These are phyloP conservation scores for Ustilago esculenta DNA, from an alignment of 1,284 basidiomycete species.

Conservation along the genomic window DNA sequence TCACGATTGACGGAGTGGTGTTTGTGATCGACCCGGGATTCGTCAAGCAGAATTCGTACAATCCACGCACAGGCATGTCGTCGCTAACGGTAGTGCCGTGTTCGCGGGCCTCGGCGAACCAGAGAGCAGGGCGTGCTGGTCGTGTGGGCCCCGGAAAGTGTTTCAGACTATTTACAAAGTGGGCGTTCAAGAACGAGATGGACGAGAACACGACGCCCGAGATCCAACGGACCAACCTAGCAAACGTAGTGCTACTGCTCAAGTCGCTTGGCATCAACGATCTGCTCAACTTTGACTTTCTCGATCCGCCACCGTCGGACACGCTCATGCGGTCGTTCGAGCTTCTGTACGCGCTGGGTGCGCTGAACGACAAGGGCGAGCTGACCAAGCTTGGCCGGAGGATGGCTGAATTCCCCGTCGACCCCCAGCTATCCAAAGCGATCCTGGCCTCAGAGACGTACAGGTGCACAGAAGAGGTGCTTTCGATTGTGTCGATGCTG, in stretches of 20 bases:
- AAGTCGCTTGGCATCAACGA: conserved; percentile 75
- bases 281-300: conserved; percentile 74
- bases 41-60: conserved; percentile 67
- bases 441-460: conserved; percentile 95
- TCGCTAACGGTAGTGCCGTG: conserved; percentile 71
- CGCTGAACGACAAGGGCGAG: conserved; percentile 94
- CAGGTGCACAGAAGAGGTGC: conserved; percentile 93
- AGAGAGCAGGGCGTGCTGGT: conserved; percentile 94
- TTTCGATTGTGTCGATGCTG: conserved; percentile 97
- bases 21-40: conserved; percentile 67
- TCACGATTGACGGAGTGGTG: conserved; percentile 67
- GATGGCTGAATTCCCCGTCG: conserved; percentile 99
- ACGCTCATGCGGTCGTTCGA: conserved; percentile 96
- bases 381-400: conserved; percentile 92
- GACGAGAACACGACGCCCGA: conserved; percentile 74
- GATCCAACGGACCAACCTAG: conserved; percentile 71
- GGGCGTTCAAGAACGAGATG: conserved; percentile 74
- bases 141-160: conserved; percentile 98
- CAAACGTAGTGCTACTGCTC: conserved; percentile 73
- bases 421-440: conserved; percentile 95
- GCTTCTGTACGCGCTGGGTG: conserved; percentile 91
- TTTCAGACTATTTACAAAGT: conserved; percentile 81
- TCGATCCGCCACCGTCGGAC: conserved; percentile 83
- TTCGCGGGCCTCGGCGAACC: conserved; percentile 95
- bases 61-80: conserved; percentile 65